Evolutionary conservation across 371 early-diverging fungal species (phyloP), one percentile per base, ranked within the genome.

Genomic region (Mortierella sp.): DNA sequence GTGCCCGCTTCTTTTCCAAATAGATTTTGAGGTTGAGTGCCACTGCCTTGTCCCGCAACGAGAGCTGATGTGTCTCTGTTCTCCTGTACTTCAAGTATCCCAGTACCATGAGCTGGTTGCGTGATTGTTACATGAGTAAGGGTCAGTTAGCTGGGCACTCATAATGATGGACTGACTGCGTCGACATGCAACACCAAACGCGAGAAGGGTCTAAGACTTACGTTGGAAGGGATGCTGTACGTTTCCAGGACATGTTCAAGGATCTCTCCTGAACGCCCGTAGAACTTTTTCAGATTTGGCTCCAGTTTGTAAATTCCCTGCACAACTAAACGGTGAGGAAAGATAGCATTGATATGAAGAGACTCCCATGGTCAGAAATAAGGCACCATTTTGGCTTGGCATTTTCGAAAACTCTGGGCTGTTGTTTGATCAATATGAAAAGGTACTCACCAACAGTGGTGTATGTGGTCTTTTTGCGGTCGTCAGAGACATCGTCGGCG

Each of bases 241-340:
- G 74, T 63, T 50, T 85, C 80, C 0, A 85, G 82, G 2, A 82
- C 77, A 24, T 70, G 38, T 47, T 81, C 80, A 1, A 68, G 45
- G 26, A 85, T 77, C 26, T 81, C 70, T 52, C 86, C 86, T n/a
- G 86, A 81, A 34, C 72, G 79, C 7, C 68, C 77, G 70, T 85
- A 85, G 34, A 85, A 85, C 55, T 72, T 85, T 72, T 77, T 82
- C 48, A 85, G 57, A 45, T 81, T 79, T 45, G 86, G 82, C 28
- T 85, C 86, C 44, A 85, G 65, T 65, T 79, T 85, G 70, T 85
- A 82, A 10, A 85, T 80, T 5, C 86, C 86, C 48, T 85, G 86
- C 2, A 85, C 80, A 71, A 85, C 86, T 85, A 42, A 19, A 19
- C 10, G 16, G 50, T 50, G 50, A 50, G 16, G n/a, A 48, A 8